Conservation (phyloP, 345 rosid species). For the Durio zibethinus region DNA sequence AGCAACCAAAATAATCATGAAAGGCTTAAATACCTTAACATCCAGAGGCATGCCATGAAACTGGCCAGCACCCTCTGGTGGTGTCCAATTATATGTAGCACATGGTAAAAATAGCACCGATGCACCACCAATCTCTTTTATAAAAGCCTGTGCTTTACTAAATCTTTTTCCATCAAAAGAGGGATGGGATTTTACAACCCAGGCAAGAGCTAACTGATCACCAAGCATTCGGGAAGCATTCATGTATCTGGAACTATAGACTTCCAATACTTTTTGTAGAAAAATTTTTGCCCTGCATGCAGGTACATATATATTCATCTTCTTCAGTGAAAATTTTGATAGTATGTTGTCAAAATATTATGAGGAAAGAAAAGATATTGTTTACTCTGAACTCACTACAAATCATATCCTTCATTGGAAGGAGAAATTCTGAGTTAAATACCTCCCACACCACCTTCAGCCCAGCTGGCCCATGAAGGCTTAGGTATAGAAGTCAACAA, state of each 20-base stretch:
- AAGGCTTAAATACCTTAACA: conserved; percentile 57
- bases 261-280: conserved; percentile 58
- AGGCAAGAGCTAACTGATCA: conserved; percentile 81
- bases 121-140: conserved; percentile 51
- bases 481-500: background rate
- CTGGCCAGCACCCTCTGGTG: conserved; percentile 98
- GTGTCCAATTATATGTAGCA: conserved; percentile 87
- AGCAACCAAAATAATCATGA: background rate
- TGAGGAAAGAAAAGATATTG: background rate
- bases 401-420: background rate
- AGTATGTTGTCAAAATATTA: background rate
- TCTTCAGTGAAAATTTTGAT: background rate
- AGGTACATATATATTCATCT: background rate
- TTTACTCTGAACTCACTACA: background rate
- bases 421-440: background rate
- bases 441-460: background rate
- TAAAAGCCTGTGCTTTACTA: conserved; percentile 55
- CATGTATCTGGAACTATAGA: conserved; percentile 63
- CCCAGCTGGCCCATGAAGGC: background rate
- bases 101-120: conserved; percentile 81
- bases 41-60: conserved; percentile 97
- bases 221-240: conserved; percentile 94
- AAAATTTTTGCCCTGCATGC: conserved; percentile 69
- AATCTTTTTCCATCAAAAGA: conserved; percentile 66
- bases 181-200: conserved; percentile 61